Base-by-base conservation (phyloP, 2,329 filamentous ascomycete species). In the Pochonia chlamydosporia region DNA sequence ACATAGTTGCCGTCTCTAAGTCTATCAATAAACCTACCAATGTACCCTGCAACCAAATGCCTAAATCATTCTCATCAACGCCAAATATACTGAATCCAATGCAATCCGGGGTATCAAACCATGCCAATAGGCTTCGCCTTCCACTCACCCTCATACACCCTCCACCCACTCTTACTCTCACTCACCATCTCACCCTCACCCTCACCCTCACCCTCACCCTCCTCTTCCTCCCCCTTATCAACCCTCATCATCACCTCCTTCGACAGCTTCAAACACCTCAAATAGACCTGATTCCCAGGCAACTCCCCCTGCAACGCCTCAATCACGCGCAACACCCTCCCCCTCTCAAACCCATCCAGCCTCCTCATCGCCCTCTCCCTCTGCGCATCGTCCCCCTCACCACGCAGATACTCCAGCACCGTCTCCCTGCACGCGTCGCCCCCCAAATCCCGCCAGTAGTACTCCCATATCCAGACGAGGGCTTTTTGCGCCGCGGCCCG, bases 401-500 rank as follows among this genome's bases (percentile, higher is more conserved):
- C 65, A 10, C 59, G 54, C 5, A 77, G 58, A 45, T 70, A 74
- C 10, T 50, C 54, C 20, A 71, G 49, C 24, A 78, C 56, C 6
- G 66, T 49, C 3, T 63, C 61, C 20, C 58, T 63, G 48, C 69
- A 69, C 14, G 57, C 53, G 26, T 61, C 58, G 4, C 40, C 31
- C 31, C 60, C 55, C 18, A 81, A 62, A 37, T 76, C 68, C 57
- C 65, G 69, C 91, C 91, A 97, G 70, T 95, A 96, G 64, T 88
- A 88, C 45, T 83, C 76, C 88, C 89, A 96, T 44, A 96, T 82
- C 91, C 91, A 96, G 39, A 74, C 72, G 52, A 96, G 72, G 1
- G 86, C 88, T 56, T 85, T 81, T 52, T 74, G 69, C 1, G 85
- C 81, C 2, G 86, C 86, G 30, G 76, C 75, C 44, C 89, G 79